Evolutionary conservation across 495 filamentous ascomycete species (phyloP), one percentile per base, ranked within the genome.

Genomic region (Penicillium salamii): DNA sequence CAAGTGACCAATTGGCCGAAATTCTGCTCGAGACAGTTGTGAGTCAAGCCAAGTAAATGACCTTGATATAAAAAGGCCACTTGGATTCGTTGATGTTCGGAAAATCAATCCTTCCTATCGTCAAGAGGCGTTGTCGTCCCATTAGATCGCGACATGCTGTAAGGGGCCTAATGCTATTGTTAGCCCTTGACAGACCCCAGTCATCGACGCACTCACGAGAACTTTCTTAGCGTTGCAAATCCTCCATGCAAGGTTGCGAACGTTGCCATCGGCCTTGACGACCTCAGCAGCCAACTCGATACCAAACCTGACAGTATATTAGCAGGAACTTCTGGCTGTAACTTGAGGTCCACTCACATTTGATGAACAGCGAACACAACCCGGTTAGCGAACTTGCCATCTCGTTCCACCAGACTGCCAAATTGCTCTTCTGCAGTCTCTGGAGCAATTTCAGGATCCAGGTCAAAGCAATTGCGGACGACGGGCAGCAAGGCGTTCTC

Each of bases 171-270:
- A 3, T 37, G 45, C 32, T 7, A 19, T 2, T 26, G 50, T 61
- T 23, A 55, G 50, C 38, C 19, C 46, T 43, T 19, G 18, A 32
- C 31, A 6, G 19, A 23, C 1, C 15, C 15, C 12, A 32, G 9
- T 8, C 13, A 1, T 5, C 6, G 17, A 7, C 12, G 33, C 24
- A 79, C 90, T 69, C 77, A 95, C 93, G 67, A 97, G 64, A 46
- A 96, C 93, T 66, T 90, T 88, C 72, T 96, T 96, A 20, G 91
- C 95, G 65, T 91, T 93, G 65, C 87, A 95, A 50, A 98, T 88
- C 57, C 93, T 81, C 95, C 93, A 97, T 20, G 91, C 89, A 35
- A 98, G 74, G 61, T 95, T 95, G 61, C 76, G 81, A 21, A 97
- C 90, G 57, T 85, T 93, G 5, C 95, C 92, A 76, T 98, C 93